Percentiles rank a stretch among this genome's conserved stretches.
These are phyloP conservation scores for Talaromyces atroroseus DNA, from an alignment of 2,329 filamentous ascomycete species.

Conservation along the genomic window DNA sequence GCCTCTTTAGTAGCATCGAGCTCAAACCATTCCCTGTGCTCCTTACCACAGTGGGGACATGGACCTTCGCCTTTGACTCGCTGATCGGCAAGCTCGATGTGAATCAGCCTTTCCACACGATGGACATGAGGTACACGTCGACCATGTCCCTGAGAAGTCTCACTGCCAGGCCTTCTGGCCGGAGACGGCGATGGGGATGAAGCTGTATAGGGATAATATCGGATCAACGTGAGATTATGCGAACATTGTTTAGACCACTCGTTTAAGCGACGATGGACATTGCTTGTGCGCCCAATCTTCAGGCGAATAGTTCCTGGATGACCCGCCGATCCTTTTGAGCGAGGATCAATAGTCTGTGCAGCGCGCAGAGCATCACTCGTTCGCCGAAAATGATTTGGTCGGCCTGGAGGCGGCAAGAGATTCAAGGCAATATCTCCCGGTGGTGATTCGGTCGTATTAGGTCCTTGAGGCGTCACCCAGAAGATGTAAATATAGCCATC, in stretches of 20 bases:
- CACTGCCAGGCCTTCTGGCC: slow-evolving; percentile 7
- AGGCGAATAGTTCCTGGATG: slow-evolving; percentile 57
- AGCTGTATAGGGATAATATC: slow-evolving; percentile 76
- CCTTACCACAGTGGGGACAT: slow-evolving; percentile 73
- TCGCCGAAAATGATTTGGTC: slow-evolving; percentile 23
- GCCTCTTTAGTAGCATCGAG: slow-evolving; percentile 68
- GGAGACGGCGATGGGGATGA: slow-evolving; percentile 20
- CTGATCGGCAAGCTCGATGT: slow-evolving; percentile 70
- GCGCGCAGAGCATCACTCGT: slow-evolving; percentile 34
- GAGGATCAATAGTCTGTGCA: slow-evolving; percentile 31
- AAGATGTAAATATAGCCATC: slow-evolving; percentile 98
- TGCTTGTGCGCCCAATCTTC: slow-evolving; percentile 64
- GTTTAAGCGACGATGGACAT: slow-evolving; percentile 84
- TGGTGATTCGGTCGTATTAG: slow-evolving; percentile 44
- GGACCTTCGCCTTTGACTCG: slow-evolving; percentile 53
- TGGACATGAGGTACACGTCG: slow-evolving; percentile 79
- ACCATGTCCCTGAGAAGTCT: slow-evolving; percentile 23
- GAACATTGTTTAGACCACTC: slow-evolving; percentile 94
- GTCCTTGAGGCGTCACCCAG: slow-evolving; percentile 73
- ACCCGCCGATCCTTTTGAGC: slow-evolving; percentile 25
- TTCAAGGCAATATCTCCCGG: slow-evolving; percentile 53
- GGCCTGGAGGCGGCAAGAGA: slow-evolving; percentile 49
- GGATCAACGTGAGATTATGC: slow-evolving; percentile 77
- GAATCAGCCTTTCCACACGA: slow-evolving; percentile 82
- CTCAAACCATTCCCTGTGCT: slow-evolving; percentile 95